Evolutionary conservation across 2,329 filamentous ascomycete species (phyloP), one percentile per base, ranked within the genome.

Genomic region (Aspergillaceae sp.): DNA sequence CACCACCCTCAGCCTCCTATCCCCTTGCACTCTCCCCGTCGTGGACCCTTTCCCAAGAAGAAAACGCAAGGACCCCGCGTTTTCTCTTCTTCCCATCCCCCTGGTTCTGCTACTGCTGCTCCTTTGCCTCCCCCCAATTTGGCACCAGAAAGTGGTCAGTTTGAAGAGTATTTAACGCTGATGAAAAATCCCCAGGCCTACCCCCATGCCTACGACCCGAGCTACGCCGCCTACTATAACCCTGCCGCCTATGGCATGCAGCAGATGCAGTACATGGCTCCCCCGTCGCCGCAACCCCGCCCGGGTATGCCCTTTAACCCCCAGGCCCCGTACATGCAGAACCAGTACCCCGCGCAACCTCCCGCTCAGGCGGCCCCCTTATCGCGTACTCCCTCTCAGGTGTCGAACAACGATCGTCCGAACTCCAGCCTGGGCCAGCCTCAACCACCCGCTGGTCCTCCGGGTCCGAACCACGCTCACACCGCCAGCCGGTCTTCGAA

Each of bases 331-430:
- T 76, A 71, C 54, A 75, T 78, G 64, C 73, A 71, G 40, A 67
- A 67, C 46, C 74, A 76, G 35, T 82, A 77, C 60, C 72, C 65
- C 29, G 68, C 59, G 56, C 65, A 58, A 57, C 67, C 63, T 46
- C 70, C 69, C 52, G 79, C 73, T 50, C 78, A 84, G 64, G 76
- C 83, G 51, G 71, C 79, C 48, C 71, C 73, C 36, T 90, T 95
- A 84, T 92, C 90, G 2, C 84, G 90, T 56, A 89, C 81, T 50
- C 80, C 85, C 2, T 94, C 88, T 2, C 86, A 92, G 66, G 77
- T 85, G 46, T 86, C 86, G 68, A 58, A 83, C 28, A 58, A 83
- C 28, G 86, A 87, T 68, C 74, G 79, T 51, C 79, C 80, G 11
- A 67, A 72, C 7, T 82, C 80, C 36, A 80, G 77, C 56, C 66